These are phyloP conservation scores for Capsella rubella DNA, from an alignment of 441 rosid species.

Conservation along the genomic window DNA sequence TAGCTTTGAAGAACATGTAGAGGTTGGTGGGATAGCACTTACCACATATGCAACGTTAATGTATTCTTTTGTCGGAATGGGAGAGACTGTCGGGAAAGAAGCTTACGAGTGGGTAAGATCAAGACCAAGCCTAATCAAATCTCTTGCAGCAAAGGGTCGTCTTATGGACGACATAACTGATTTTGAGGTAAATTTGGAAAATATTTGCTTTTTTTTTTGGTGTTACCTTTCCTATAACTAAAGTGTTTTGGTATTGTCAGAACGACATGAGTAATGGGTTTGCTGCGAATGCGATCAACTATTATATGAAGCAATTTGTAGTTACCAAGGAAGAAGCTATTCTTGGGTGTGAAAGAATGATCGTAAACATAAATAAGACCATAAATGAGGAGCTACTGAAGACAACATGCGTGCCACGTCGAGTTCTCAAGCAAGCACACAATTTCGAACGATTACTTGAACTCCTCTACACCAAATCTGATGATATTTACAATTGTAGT, in stretches of 20 bases:
- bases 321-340: constrained; percentile 28
- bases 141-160: constrained; percentile 22
- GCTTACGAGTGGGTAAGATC: constrained; percentile 27
- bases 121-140: constrained; percentile 7
- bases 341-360: neutral
- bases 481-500: constrained; percentile 16
- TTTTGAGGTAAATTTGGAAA: neutral
- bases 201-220: neutral
- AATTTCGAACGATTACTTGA: constrained; percentile 8
- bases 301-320: constrained; percentile 20
- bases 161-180: constrained; percentile 25
- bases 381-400: constrained; percentile 19
- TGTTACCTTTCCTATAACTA: neutral
- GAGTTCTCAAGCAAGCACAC: constrained; percentile 15
- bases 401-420: neutral
- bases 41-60: neutral
- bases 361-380: neutral
- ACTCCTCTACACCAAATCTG: neutral
- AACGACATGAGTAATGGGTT: constrained; percentile 27
- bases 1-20: neutral
- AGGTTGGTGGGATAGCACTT: constrained; percentile 2
- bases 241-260: neutral
- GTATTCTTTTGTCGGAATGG: constrained; percentile 23
- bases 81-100: constrained; percentile 8
- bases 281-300: constrained; percentile 26